These are phyloP conservation scores for Phytophthora cryptogea DNA, from an alignment of 352 stramenopile species.

Conservation along the genomic window DNA sequence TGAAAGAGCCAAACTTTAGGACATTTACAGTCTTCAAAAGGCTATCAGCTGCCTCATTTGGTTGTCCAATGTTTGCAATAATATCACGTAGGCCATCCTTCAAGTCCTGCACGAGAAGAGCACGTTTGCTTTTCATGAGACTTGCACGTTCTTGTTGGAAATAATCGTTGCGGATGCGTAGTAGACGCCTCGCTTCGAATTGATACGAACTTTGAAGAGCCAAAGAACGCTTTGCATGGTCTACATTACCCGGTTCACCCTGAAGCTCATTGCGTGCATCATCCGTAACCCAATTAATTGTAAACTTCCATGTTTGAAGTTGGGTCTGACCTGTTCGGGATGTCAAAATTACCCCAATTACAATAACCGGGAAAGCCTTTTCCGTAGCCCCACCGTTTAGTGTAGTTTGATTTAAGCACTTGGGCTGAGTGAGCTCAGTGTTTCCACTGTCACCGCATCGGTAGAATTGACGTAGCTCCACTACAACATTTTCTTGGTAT, in stretches of 20 bases:
- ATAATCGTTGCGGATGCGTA: conserved; percentile 9
- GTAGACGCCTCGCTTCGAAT: conserved; percentile 15
- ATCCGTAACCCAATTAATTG: conserved; percentile 9
- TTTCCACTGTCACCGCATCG: conserved; percentile 10
- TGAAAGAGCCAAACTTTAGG: conserved; percentile 5
- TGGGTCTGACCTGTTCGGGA: neutral
- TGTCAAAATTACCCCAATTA: conserved; percentile 14
- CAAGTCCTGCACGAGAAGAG: neutral
- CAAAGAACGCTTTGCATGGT: conserved; percentile 10
- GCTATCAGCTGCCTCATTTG: conserved; percentile 1
- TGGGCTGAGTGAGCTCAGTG: conserved; percentile 12
- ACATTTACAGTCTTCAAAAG: conserved; percentile 16
- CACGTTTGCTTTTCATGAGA: neutral
- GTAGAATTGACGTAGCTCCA: conserved; percentile 16
- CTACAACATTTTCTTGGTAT: conserved; percentile 17
- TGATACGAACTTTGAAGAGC: conserved; percentile 20
- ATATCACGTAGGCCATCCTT: conserved; percentile 11
- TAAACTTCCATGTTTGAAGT: conserved; percentile 29
- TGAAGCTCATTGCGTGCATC: neutral
- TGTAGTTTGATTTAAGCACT: neutral
- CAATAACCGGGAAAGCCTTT: neutral
- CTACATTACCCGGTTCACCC: neutral
- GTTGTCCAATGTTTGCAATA: conserved; percentile 5
- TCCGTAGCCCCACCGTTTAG: neutral
- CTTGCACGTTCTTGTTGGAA: neutral